Evolutionary conservation across 2,329 filamentous ascomycete genomes (phyloP).

Genomic region (Rhexocercosporidium sp.): DNA sequence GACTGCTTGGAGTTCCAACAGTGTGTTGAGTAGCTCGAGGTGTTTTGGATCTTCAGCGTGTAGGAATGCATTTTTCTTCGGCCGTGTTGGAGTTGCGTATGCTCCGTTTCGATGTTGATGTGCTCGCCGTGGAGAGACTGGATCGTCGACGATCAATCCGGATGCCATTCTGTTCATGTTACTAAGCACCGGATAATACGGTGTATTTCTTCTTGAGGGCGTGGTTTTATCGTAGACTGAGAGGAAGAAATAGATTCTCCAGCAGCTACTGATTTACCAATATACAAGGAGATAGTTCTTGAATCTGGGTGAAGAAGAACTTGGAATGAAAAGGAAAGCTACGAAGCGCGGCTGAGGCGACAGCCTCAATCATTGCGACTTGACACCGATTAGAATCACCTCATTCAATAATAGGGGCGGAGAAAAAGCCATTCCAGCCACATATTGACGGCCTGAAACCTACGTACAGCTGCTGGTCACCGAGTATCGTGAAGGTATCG

Average conservation of each 20-base stretch:
- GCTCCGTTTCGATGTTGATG: background rate
- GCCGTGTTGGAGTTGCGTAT: background rate
- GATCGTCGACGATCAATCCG: background rate
- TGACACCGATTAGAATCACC: background rate
- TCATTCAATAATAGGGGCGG: background rate
- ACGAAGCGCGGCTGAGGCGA: background rate
- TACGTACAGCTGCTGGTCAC: background rate
- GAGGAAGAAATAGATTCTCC: background rate
- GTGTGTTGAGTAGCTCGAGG: conserved; percentile 58
- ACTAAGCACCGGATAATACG: too few species aligned
- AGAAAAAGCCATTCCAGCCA: background rate
- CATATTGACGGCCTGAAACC: background rate
- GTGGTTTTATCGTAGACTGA: background rate
- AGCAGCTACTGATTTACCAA: background rate
- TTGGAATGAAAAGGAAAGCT: background rate
- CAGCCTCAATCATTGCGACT: background rate
- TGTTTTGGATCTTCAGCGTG: conserved; percentile 47
- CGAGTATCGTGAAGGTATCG: background rate
- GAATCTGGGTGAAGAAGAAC: background rate
- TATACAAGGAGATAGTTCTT: background rate
- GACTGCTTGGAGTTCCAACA: conserved; percentile 55
- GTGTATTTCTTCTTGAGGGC: background rate
- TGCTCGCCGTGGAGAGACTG: background rate
- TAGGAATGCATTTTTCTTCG: background rate
- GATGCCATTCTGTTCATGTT: background rate